Percentiles rank a stretch among this genome's conserved stretches.
Evolutionary conservation across 108 stramenopile genomes (phyloP).

Genomic region (Pseudonitzschia pungens): DNA sequence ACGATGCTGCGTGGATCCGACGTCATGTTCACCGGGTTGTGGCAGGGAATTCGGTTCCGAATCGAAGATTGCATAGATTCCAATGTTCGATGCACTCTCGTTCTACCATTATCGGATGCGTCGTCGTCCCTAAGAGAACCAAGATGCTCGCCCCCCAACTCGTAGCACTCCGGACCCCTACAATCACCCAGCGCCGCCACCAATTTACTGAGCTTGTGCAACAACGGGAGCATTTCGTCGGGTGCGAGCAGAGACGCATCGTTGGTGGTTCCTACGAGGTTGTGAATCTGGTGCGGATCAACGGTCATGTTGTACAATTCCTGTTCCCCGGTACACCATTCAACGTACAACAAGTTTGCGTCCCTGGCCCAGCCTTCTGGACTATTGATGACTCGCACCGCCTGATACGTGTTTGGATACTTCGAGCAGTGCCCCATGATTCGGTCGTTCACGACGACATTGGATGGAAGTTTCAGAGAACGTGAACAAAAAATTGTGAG

Average conservation of each 20-base stretch:
- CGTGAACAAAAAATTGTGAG: neutral
- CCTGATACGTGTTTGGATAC: conserved; percentile 19
- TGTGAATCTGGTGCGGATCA: conserved; percentile 6
- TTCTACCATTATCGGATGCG: too few relatives aligned
- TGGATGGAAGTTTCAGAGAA: too few relatives aligned
- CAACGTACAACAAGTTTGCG: conserved; percentile 9
- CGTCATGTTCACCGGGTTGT: conserved; percentile 4
- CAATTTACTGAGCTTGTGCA: neutral
- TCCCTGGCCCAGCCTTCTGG: neutral
- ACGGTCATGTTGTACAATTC: conserved; percentile 12
- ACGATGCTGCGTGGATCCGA: neutral
- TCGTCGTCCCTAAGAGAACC: neutral
- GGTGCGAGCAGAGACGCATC: neutral
- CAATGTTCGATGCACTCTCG: neutral
- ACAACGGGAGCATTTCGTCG: neutral
- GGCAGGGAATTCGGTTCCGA: conserved; percentile 4
- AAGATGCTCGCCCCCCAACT: neutral
- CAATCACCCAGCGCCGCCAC: conserved; percentile 1
- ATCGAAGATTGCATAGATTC: conserved; percentile 11
- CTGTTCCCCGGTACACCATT: conserved; percentile 17
- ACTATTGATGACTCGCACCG: conserved; percentile 4
- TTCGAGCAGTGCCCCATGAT: neutral
- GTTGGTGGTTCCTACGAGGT: neutral
- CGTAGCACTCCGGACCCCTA: conserved; percentile 10
- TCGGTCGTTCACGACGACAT: neutral